A percentile compares a stretch with the other conserved stretches of the same genome.
Conservation (phyloP, 495 filamentous ascomycete genomes). For the Penicillium samsonianum region DNA sequence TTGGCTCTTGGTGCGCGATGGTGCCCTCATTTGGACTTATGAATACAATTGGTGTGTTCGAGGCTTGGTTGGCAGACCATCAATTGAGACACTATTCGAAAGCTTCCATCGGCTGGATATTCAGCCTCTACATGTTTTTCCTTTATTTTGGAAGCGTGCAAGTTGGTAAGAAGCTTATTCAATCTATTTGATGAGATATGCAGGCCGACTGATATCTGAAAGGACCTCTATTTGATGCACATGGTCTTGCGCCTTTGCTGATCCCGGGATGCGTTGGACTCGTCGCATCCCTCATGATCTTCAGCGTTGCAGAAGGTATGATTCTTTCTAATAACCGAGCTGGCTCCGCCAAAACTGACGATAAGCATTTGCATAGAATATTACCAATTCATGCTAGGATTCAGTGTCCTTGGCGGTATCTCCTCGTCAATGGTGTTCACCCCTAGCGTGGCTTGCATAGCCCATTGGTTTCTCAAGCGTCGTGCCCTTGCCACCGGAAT, state of each 20-base stretch:
- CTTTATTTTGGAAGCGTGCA: conserved; percentile 26
- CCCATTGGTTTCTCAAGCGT: conserved; percentile 65
- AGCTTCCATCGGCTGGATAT: conserved; percentile 56
- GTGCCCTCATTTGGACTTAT: conserved; percentile 46
- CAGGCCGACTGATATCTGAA: not conserved
- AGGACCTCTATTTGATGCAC: conserved; percentile 26
- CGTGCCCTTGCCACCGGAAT: conserved; percentile 55
- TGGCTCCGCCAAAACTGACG: too few species aligned
- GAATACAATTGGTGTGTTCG: conserved; percentile 57
- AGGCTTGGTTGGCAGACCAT: conserved; percentile 51
- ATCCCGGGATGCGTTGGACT: conserved; percentile 26
- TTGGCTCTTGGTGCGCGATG: conserved; percentile 24
- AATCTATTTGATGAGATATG: not conserved
- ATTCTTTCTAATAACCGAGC: not conserved
- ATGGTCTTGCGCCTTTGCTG: conserved; percentile 22
- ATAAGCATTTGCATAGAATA: conserved; percentile 16
- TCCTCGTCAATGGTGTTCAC: conserved; percentile 55
- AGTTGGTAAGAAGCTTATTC: conserved; percentile 13
- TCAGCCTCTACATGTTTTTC: conserved; percentile 22
- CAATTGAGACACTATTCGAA: conserved; percentile 45
- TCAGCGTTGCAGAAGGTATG: conserved; percentile 23
- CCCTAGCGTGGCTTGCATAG: conserved; percentile 54
- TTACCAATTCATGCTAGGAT: conserved; percentile 35
- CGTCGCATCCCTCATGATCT: conserved; percentile 31
- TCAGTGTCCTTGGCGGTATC: conserved; percentile 27